These are phyloP conservation scores for Candida yuanshanica DNA, from an alignment of 805 yeast species.

Conservation along the genomic window DNA sequence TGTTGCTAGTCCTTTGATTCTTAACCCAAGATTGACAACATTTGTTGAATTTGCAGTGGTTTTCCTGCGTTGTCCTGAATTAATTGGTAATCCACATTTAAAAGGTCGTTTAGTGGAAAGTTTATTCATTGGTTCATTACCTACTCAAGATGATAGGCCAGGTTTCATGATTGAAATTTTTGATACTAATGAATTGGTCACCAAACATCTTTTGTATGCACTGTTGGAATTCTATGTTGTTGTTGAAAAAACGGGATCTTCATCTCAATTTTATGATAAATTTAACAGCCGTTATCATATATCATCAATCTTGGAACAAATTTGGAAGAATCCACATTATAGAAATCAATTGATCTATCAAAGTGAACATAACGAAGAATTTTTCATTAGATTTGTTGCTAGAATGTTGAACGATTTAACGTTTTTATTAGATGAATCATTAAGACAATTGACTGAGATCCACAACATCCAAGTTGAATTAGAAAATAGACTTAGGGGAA, in stretches of 20 bases:
- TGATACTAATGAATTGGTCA: conserved; percentile 55
- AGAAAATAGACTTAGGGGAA: conserved; percentile 35
- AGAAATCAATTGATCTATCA: conserved; percentile 63
- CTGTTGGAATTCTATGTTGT: conserved; percentile 86
- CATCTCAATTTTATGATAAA: conserved; percentile 93
- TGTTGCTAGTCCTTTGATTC: conserved; percentile 50
- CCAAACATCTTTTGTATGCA: conserved; percentile 68
- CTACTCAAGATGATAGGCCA: conserved; percentile 46
- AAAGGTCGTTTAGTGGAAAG: conserved; percentile 80
- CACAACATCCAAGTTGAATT: conserved; percentile 69
- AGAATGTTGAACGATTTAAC: conserved; percentile 94
- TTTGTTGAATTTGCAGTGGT: conserved; percentile 70
- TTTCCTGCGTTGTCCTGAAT: conserved; percentile 76
- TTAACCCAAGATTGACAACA: conserved; percentile 44
- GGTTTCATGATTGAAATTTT: conserved; percentile 73
- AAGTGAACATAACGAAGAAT: conserved; percentile 64
- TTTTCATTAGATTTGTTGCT: conserved; percentile 89
- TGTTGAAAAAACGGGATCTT: conserved; percentile 94
- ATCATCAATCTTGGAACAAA: conserved; percentile 71
- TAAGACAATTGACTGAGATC: conserved; percentile 70
- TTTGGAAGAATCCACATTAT: conserved; percentile 74
- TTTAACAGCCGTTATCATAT: conserved; percentile 87
- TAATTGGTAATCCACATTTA: conserved; percentile 88
- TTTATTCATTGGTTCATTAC: conserved; percentile 67
- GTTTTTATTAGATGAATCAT: conserved; percentile 83